phyloP scores from a whole-genome alignment of 768 basidiomycete species.

The Hygrophoropsis aurantiaca region DNA sequence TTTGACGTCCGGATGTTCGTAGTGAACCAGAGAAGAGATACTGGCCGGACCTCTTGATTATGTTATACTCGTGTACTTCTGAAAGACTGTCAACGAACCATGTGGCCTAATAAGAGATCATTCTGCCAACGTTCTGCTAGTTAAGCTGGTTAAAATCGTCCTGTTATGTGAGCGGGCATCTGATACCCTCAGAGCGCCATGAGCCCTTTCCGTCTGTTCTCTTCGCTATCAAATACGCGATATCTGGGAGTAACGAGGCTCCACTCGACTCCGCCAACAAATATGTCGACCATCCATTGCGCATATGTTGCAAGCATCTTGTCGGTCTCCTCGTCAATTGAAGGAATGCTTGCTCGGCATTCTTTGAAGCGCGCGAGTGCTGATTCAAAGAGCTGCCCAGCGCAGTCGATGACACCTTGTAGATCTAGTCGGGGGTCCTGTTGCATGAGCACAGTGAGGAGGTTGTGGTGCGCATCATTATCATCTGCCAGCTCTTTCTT shows the following conservation, averaged over 20 bases:
- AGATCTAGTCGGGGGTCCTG: conserved; percentile 8
- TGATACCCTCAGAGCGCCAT: too few species aligned
- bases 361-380: conserved; percentile 11
- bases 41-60: conserved; percentile 41
- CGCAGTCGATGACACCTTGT: conserved; percentile 20
- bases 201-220: background rate
- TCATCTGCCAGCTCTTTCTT: conserved; percentile 21
- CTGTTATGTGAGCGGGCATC: too few species aligned
- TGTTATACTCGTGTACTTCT: too few species aligned
- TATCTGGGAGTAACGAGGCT: conserved; percentile 6
- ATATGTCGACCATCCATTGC: conserved; percentile 17
- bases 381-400: conserved; percentile 7
- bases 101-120: too few species aligned
- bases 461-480: conserved; percentile 21
- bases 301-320: conserved; percentile 11
- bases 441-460: conserved; percentile 22
- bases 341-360: conserved; percentile 7
- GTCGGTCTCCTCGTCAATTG: conserved; percentile 3
- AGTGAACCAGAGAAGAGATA: conserved; percentile 27
- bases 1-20: conserved; percentile 39
- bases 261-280: conserved; percentile 22
- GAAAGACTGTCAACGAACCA: too few species aligned
- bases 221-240: background rate
- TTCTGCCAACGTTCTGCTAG: too few species aligned
- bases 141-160: too few species aligned